These are phyloP conservation scores for Clonostachys solani DNA, from an alignment of 2,329 filamentous ascomycete genomes.

Conservation along the genomic window DNA sequence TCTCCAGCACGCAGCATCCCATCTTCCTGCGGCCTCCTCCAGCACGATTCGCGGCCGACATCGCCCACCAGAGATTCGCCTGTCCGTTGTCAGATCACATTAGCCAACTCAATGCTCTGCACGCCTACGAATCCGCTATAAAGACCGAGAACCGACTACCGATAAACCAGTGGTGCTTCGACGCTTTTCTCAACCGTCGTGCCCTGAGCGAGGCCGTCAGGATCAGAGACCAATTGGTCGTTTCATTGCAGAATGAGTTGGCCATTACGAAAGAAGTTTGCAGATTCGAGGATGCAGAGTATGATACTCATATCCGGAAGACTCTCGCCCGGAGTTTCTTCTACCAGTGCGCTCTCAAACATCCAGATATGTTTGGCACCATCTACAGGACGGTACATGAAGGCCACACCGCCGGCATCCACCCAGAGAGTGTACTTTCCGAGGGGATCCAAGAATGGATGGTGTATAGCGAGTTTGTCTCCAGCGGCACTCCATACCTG, in stretches of 20 bases:
- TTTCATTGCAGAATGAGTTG: neutral
- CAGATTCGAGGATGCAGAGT: neutral
- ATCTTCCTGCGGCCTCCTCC: conserved; percentile 3
- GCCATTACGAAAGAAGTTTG: no score
- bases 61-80: conserved; percentile 1
- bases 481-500: conserved; percentile 1
- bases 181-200: neutral
- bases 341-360: neutral
- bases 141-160: neutral
- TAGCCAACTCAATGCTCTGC: conserved; percentile 2
- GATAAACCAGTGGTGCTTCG: neutral
- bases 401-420: conserved; percentile 1
- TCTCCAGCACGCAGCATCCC: conserved; percentile 3
- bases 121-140: neutral
- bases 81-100: conserved; percentile 5
- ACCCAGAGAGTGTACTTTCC: conserved; percentile 1
- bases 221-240: neutral
- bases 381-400: conserved; percentile 6
- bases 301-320: neutral
- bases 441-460: neutral
- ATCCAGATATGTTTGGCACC: conserved; percentile 3
- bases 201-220: neutral
- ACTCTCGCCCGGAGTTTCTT: neutral
- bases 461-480: conserved; percentile 1
- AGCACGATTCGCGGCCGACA: conserved; percentile 1